These are phyloP conservation scores for Cudoniella acicularis DNA, from an alignment of 495 filamentous ascomycete genomes.

Conservation along the genomic window DNA sequence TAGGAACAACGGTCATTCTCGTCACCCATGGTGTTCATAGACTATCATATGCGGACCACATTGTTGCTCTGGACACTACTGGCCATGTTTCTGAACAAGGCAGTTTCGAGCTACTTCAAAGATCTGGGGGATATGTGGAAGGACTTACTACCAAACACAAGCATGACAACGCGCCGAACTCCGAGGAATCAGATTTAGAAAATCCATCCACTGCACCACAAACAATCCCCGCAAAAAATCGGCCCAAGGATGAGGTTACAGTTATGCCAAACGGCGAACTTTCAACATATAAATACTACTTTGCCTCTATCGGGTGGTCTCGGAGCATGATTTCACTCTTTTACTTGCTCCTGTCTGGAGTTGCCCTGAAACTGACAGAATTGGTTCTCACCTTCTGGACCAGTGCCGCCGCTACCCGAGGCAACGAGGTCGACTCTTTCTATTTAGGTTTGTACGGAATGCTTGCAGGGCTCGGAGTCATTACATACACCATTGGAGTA, in stretches of 20 bases:
- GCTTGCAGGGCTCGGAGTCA: neutral
- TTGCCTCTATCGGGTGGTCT: conserved; percentile 10
- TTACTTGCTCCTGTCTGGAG: neutral
- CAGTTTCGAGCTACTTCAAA: conserved; percentile 41
- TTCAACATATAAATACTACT: conserved; percentile 35
- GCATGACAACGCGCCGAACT: neutral
- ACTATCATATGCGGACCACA: conserved; percentile 47
- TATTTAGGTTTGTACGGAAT: conserved; percentile 15
- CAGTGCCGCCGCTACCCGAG: neutral
- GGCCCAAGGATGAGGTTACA: neutral
- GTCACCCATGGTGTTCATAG: conserved; percentile 37
- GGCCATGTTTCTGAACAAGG: conserved; percentile 49
- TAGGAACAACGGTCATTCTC: conserved; percentile 39
- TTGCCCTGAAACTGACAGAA: conserved; percentile 10
- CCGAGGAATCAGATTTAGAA: neutral
- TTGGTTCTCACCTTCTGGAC: conserved; percentile 19
- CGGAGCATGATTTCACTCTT: neutral
- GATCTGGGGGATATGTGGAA: conserved; percentile 46
- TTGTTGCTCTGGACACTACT: conserved; percentile 44
- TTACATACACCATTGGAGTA: neutral
- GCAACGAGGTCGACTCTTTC: conserved; percentile 11
- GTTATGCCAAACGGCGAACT: neutral
- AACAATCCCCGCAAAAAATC: neutral
- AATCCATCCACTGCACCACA: neutral
- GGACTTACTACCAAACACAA: conserved; percentile 32